Percentiles rank a stretch among this genome's conserved stretches.
Conservation (phyloP, 805 yeast species). For the Saturnispora sekii region DNA sequence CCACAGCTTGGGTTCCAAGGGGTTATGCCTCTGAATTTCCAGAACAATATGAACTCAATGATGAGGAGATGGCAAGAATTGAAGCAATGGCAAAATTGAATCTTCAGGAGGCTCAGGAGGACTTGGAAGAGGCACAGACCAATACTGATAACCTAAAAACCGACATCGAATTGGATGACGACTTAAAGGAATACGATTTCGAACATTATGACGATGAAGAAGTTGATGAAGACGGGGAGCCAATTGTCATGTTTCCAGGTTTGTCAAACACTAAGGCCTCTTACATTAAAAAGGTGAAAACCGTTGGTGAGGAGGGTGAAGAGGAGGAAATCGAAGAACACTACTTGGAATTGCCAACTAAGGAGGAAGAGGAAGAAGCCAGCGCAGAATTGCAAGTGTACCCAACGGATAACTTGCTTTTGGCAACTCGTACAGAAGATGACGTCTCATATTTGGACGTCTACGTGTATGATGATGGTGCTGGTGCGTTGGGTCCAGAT, state of each 20-base stretch:
- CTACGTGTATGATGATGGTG: constrained; percentile 89
- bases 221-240: constrained; percentile 43
- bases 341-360: constrained; percentile 53
- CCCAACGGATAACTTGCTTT: constrained; percentile 81
- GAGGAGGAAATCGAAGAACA: constrained; percentile 42
- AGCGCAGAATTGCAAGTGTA: constrained; percentile 76
- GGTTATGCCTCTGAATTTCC: constrained; percentile 94
- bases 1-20: constrained; percentile 92
- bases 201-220: constrained; percentile 74
- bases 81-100: constrained; percentile 76
- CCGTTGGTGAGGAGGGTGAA: constrained; percentile 31
- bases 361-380: constrained; percentile 62
- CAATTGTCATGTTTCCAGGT: constrained; percentile 64
- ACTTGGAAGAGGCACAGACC: constrained; percentile 10
- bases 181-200: constrained; percentile 77
- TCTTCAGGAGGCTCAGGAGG: constrained; percentile 56
- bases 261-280: constrained; percentile 48
- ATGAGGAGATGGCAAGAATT: constrained; percentile 88
- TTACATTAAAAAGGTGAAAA: constrained; percentile 39
- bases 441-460: constrained; percentile 88
- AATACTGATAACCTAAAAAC: constrained; percentile 29
- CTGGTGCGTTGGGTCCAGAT: constrained; percentile 51
- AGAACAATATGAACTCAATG: constrained; percentile 76
- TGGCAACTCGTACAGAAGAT: constrained; percentile 94
- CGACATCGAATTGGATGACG: constrained; percentile 66